Evolutionary conservation across 2,329 filamentous ascomycete species (phyloP), one percentile per base, ranked within the genome.

Genomic region (Lasiodiplodia citricola): DNA sequence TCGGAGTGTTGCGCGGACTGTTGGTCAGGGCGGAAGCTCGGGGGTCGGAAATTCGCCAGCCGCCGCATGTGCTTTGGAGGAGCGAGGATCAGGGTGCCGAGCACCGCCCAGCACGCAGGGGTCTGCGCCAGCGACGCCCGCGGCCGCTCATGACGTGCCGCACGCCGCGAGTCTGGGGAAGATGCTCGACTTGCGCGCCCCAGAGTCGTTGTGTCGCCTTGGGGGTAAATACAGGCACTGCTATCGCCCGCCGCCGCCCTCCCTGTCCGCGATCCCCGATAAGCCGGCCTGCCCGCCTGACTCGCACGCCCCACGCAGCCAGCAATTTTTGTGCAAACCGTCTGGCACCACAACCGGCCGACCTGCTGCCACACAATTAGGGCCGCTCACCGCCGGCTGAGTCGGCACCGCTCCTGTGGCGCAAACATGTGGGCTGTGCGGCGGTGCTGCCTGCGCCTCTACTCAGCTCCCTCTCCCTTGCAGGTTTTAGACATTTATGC

Each of bases 11-110:
- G 55, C 31, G 37, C 55, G 37, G 25, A 35, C 54, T 41, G 47
- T 51, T 56, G 67, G 63, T 44, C 31, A 44, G 50, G 56, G 63
- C 63, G 63, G 63, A 66, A 56, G 47, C 35, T 65, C 63, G 63
- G 63, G 55, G 35, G 37, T 38, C 18, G 44, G 44, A 47, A 56
- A 66, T 66, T 38, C 41, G 31, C 31, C 41, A 51, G 60, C 60
- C 37, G 35, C 41, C 41, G 28, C 52, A 31, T 31, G 31, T 16
- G 52, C 52, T 57, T n/a, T 47, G 35, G 60, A 64, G 37, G 23
- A 31, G 25, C 16, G 60, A 47, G 51, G 60, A 52, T 63, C 60
- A 52, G 60, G 60, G 60, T 38, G 60, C 60, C 44, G 38, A 64
- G 60, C 60, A 54, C 31, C 60, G 60, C 60, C 47, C 60, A 64